Conservation (phyloP, 2,329 filamentous ascomycete genomes). For the Dactylellina drechsleri region DNA sequence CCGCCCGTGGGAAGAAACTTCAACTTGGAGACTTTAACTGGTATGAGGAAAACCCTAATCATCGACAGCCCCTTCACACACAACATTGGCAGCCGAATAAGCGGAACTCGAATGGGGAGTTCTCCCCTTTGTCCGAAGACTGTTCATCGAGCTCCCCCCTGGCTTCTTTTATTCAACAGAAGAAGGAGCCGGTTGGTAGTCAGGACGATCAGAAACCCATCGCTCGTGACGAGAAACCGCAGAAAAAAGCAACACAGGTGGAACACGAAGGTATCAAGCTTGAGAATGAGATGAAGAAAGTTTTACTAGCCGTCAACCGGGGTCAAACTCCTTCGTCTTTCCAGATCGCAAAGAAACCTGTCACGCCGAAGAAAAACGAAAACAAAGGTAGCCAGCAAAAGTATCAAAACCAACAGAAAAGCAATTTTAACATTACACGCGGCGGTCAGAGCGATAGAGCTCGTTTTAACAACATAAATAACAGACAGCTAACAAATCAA, state of each 20-base stretch:
- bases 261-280: neutral
- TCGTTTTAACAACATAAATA: slow-evolving; percentile 11
- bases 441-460: slow-evolving; percentile 8
- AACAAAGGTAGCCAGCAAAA: too few relatives aligned
- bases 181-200: slow-evolving; percentile 24
- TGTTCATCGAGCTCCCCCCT: neutral
- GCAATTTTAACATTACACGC: neutral
- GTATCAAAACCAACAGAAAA: neutral
- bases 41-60: slow-evolving; percentile 41
- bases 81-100: neutral
- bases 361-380: slow-evolving; percentile 3
- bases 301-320: slow-evolving; percentile 45
- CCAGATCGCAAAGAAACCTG: neutral
- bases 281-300: slow-evolving; percentile 1
- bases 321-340: slow-evolving; percentile 10
- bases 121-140: neutral
- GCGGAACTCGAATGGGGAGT: neutral
- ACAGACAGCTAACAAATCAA: slow-evolving; percentile 26
- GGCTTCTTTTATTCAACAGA: slow-evolving; percentile 41
- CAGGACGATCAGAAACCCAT: neutral
- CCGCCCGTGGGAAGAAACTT: slow-evolving; percentile 43
- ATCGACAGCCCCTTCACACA: neutral
- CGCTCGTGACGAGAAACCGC: neutral
- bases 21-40: slow-evolving; percentile 52
- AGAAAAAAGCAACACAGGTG: neutral